Evolutionary conservation across 1,284 basidiomycete genomes (phyloP).

Genomic region (Somion occarium): DNA sequence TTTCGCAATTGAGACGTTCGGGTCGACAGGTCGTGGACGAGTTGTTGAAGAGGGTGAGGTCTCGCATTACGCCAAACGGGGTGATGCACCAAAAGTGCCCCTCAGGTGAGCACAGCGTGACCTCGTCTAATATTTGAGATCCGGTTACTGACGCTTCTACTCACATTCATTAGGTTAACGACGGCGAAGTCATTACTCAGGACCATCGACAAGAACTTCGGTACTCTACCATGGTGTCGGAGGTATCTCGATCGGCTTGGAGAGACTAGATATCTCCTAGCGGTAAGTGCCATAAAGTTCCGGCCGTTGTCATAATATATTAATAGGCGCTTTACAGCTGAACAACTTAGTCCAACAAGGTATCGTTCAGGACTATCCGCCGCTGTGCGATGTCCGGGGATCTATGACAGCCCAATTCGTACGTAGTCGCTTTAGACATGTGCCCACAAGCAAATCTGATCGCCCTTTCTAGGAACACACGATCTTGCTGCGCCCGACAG

Average conservation of each 20-base stretch:
- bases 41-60: constrained; percentile 91
- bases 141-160: background rate
- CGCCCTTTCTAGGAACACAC: constrained; percentile 73
- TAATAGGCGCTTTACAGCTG: constrained; percentile 44
- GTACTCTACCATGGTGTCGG: constrained; percentile 93
- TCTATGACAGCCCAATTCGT: constrained; percentile 95
- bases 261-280: constrained; percentile 94
- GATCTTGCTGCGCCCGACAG: constrained; percentile 78
- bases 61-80: constrained; percentile 85
- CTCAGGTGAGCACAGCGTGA: constrained; percentile 49
- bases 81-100: constrained; percentile 67
- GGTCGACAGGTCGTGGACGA: constrained; percentile 90
- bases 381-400: constrained; percentile 72
- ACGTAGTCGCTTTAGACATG: constrained; percentile 25
- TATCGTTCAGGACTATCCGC: constrained; percentile 94
- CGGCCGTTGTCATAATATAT: constrained; percentile 1
- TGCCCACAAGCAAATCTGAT: background rate
- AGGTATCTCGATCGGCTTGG: constrained; percentile 91
- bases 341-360: constrained; percentile 88
- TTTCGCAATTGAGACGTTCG: constrained; percentile 99
- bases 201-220: constrained; percentile 92
- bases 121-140: background rate
- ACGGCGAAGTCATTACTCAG: constrained; percentile 85
- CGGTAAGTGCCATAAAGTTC: constrained; percentile 49
- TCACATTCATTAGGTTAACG: constrained; percentile 65